Percentiles rank a stretch among this genome's conserved stretches.
Conservation (phyloP, 768 basidiomycete species). For the Amanita rubescens region DNA sequence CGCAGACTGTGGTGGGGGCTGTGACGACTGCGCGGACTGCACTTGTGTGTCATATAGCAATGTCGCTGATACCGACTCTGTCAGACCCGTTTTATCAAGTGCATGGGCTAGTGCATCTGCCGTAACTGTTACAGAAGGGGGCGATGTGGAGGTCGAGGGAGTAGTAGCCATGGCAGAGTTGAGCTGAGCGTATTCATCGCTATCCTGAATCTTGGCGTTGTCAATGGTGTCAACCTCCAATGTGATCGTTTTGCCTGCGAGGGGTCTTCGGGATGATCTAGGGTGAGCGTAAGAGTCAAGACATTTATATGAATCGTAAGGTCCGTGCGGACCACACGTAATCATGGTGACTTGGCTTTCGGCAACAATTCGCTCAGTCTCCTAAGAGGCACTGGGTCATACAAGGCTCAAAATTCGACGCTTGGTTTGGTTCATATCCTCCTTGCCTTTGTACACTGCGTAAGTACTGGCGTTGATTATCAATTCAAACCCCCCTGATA, state of each 20-base stretch:
- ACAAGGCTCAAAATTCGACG: not conserved
- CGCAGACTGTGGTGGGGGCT: not conserved
- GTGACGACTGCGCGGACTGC: not conserved
- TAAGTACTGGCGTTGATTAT: not conserved
- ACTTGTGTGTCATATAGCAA: slow-evolving; percentile 1
- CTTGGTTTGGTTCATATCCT: not conserved
- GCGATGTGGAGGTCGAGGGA: slow-evolving; percentile 8
- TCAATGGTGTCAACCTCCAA: not conserved
- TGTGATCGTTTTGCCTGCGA: not conserved
- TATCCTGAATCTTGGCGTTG: slow-evolving; percentile 1
- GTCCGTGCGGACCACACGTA: not conserved
- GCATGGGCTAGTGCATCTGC: slow-evolving; percentile 10
- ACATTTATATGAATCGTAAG: not conserved
- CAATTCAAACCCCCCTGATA: not conserved
- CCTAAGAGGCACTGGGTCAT: not conserved
- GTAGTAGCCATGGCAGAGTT: slow-evolving; percentile 10
- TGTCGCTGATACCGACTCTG: slow-evolving; percentile 1
- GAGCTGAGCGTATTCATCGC: not conserved
- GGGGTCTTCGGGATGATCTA: not conserved
- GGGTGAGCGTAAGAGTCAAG: not conserved
- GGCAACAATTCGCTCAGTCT: too few species aligned
- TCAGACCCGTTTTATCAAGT: slow-evolving; percentile 10
- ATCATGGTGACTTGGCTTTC: not conserved
- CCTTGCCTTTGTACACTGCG: not conserved
- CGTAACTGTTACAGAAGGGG: slow-evolving; percentile 9